Conservation (phyloP, 352 stramenopile species). For the Blastocystis sp. region DNA sequence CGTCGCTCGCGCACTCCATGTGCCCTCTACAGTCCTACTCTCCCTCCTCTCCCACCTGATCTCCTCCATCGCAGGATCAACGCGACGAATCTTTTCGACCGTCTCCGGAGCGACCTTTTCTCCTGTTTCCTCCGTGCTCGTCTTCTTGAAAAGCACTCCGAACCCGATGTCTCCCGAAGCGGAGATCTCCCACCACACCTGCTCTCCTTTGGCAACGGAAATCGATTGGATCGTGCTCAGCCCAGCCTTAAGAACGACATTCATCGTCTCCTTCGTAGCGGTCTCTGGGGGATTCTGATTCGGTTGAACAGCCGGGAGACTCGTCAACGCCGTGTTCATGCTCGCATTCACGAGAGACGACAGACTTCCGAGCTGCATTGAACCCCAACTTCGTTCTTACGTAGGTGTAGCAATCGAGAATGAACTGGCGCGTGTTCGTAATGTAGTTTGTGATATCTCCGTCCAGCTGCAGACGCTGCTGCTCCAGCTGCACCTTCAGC, state of each 20-base stretch:
- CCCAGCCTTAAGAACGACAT: background rate
- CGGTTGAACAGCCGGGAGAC: background rate
- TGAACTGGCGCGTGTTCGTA: slow-evolving; percentile 15
- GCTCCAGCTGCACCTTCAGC: background rate
- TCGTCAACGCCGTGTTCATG: background rate
- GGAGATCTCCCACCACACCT: slow-evolving; percentile 19
- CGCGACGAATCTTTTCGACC: background rate
- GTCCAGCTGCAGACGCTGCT: slow-evolving; percentile 28
- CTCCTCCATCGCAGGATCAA: slow-evolving; percentile 33
- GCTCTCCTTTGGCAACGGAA: background rate
- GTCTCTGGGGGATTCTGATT: background rate
- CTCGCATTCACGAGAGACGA: background rate
- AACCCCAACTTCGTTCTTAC: background rate
- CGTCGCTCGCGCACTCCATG: slow-evolving; percentile 18
- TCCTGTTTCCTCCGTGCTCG: background rate
- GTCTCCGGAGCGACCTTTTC: background rate
- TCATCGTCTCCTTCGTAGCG: background rate
- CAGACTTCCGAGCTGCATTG: background rate
- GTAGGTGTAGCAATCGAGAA: slow-evolving; percentile 2
- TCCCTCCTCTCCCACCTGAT: background rate
- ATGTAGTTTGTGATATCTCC: slow-evolving; percentile 25
- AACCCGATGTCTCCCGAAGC: slow-evolving; percentile 15
- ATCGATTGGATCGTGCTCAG: slow-evolving; percentile 28
- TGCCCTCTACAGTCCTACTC: background rate
- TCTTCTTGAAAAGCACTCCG: slow-evolving; percentile 41